A percentile compares a stretch with the other conserved stretches of the same genome.
These are phyloP conservation scores for Cutaneotrichosporon sp. DNA, from an alignment of 1,284 basidiomycete species.

Conservation along the genomic window DNA sequence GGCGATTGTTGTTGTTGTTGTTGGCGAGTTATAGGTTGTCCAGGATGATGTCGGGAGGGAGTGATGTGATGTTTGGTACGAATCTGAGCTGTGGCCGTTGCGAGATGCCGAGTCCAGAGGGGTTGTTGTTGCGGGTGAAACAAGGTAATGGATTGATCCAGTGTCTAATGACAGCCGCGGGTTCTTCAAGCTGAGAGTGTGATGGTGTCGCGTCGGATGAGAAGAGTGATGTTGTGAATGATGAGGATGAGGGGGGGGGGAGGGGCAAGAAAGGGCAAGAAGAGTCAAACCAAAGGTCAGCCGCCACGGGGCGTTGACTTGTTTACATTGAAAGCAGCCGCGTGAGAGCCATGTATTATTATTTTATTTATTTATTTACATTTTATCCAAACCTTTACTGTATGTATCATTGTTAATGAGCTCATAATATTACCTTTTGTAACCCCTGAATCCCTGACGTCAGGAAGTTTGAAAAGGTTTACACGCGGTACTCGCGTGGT, in stretches of 20 bases:
- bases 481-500: background rate
- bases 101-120: background rate
- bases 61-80: conserved; percentile 4
- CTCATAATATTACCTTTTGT: background rate
- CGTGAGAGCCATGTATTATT: background rate
- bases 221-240: background rate
- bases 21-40: background rate
- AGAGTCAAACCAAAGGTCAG: background rate
- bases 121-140: background rate
- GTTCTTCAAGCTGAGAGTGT: background rate
- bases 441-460: background rate
- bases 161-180: background rate
- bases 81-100: background rate
- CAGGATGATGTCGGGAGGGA: background rate
- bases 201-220: background rate
- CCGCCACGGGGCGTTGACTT: background rate
- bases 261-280: background rate
- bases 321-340: conserved; percentile 5
- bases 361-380: background rate
- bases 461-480: background rate
- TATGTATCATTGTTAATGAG: background rate
- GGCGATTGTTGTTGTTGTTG: background rate
- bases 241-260: background rate
- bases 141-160: background rate
- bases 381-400: background rate